phyloP scores from a whole-genome alignment of 352 stramenopile genomes.

The Bremia lactucae region DNA sequence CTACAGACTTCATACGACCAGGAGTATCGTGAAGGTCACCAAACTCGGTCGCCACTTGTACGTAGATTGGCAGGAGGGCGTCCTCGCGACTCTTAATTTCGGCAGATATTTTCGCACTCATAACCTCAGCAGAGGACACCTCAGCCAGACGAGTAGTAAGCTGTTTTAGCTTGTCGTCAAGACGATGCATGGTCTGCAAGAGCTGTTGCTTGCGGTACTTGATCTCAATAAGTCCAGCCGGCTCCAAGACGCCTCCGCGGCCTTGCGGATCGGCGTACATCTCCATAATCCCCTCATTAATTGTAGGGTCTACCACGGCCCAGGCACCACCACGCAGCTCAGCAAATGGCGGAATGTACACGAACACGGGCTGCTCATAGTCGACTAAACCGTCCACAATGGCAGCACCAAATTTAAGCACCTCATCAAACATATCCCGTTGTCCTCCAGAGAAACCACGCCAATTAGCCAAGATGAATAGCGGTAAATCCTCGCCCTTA shows the following conservation, averaged over 20 bases:
- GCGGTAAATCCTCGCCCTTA: slow-evolving; percentile 95
- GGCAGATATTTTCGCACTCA: slow-evolving; percentile 55
- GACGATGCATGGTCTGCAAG: slow-evolving; percentile 92
- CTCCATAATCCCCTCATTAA: slow-evolving; percentile 99
- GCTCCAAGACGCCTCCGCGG: slow-evolving; percentile 97
- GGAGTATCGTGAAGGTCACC: slow-evolving; percentile 99
- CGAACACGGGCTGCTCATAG: slow-evolving; percentile 98
- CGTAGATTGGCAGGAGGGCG: slow-evolving; percentile 92
- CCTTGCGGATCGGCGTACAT: slow-evolving; percentile 96
- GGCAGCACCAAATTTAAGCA: slow-evolving; percentile 99
- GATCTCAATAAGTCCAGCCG: slow-evolving; percentile 95
- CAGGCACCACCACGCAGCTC: slow-evolving; percentile 98
- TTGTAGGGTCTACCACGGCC: slow-evolving; percentile 99
- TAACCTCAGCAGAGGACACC: slow-evolving; percentile 34
- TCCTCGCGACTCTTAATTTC: slow-evolving; percentile 91
- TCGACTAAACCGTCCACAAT: slow-evolving; percentile 99
- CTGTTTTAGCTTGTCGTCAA: slow-evolving; percentile 89
- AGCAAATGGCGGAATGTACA: slow-evolving; percentile 99
- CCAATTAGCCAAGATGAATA: slow-evolving; percentile 99
- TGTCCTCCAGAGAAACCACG: slow-evolving; percentile 98
- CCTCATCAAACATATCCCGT: slow-evolving; percentile 99
- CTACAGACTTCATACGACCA: slow-evolving; percentile 98
- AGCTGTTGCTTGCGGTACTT: slow-evolving; percentile 99
- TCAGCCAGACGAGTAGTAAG: slow-evolving; percentile 69
- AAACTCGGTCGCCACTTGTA: slow-evolving; percentile 98